Percentiles rank a stretch among this genome's conserved stretches.
These are phyloP conservation scores for Diaporthe sp. DNA, from an alignment of 2,329 filamentous ascomycete species.

Conservation along the genomic window DNA sequence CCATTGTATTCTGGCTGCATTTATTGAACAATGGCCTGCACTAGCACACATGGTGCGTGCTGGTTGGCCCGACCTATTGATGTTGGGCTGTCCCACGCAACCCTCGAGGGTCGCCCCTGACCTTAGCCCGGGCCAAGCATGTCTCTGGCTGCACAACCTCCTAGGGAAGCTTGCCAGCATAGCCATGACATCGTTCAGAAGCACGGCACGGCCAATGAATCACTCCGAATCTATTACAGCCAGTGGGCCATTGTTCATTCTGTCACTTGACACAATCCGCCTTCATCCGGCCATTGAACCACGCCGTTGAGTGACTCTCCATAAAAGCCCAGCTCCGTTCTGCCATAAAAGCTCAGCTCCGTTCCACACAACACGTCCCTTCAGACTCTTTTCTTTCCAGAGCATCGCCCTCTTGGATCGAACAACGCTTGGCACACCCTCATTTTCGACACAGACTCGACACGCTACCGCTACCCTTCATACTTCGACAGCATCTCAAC, in stretches of 20 bases:
- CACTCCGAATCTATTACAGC: neutral
- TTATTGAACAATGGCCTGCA: neutral
- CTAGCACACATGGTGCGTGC: neutral
- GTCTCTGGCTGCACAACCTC: neutral
- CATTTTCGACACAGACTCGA: neutral
- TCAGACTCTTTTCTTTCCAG: neutral
- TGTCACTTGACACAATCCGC: neutral
- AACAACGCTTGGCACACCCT: neutral
- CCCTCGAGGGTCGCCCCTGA: neutral
- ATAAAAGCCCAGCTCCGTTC: neutral
- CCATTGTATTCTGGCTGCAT: neutral
- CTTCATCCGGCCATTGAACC: neutral
- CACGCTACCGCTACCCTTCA: neutral
- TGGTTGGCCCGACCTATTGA: neutral
- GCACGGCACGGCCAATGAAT: neutral
- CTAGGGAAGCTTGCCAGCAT: neutral
- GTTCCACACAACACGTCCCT: neutral
- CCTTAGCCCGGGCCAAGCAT: neutral
- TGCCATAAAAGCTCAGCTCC: conserved; percentile 14
- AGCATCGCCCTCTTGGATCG: neutral
- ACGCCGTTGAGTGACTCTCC: conserved; percentile 8
- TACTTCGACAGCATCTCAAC: neutral
- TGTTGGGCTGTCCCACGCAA: neutral
- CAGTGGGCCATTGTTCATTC: neutral
- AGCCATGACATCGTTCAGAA: neutral